These are phyloP conservation scores for Penicillium carneum DNA, from an alignment of 2,329 filamentous ascomycete species.

Conservation along the genomic window DNA sequence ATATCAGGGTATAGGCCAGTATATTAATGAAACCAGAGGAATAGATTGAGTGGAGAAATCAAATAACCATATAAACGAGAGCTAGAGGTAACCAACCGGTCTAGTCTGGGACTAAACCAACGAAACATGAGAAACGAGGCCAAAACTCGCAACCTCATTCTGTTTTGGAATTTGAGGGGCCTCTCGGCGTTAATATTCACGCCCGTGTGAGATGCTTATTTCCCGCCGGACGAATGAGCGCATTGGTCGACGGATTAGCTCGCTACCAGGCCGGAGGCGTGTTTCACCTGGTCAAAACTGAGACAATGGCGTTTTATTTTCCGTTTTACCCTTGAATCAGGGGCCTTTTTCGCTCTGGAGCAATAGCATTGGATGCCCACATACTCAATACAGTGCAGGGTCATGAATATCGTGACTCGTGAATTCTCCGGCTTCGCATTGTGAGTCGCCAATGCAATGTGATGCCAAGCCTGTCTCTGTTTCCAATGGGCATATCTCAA, in stretches of 20 bases:
- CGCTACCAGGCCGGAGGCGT: constrained; percentile 27
- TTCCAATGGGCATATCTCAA: not conserved
- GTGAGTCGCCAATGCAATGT: constrained; percentile 1
- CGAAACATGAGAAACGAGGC: constrained; percentile 4
- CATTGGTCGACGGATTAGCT: constrained; percentile 32
- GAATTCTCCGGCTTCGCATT: constrained; percentile 1
- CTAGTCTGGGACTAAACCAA: constrained; percentile 16
- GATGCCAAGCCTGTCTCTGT: constrained; percentile 11
- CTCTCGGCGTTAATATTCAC: constrained; percentile 19
- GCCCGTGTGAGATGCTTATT: constrained; percentile 37
- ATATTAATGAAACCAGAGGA: constrained; percentile 29
- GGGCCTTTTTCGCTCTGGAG: not conserved
- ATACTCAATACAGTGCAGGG: not conserved
- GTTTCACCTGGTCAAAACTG: constrained; percentile 16
- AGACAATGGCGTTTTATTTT: constrained; percentile 5
- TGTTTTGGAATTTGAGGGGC: constrained; percentile 17
- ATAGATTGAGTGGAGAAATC: constrained; percentile 32
- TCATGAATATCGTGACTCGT: not conserved
- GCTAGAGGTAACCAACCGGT: constrained; percentile 1
- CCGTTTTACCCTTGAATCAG: constrained; percentile 9
- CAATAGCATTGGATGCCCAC: not conserved
- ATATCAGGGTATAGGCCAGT: constrained; percentile 6
- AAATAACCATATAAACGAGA: constrained; percentile 32
- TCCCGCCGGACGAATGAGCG: constrained; percentile 34
- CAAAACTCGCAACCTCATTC: not conserved